Evolutionary conservation across 148 eudicot genomes (phyloP), one percentile per base, ranked within the genome.

Genomic region (Amaranthus palmeri): DNA sequence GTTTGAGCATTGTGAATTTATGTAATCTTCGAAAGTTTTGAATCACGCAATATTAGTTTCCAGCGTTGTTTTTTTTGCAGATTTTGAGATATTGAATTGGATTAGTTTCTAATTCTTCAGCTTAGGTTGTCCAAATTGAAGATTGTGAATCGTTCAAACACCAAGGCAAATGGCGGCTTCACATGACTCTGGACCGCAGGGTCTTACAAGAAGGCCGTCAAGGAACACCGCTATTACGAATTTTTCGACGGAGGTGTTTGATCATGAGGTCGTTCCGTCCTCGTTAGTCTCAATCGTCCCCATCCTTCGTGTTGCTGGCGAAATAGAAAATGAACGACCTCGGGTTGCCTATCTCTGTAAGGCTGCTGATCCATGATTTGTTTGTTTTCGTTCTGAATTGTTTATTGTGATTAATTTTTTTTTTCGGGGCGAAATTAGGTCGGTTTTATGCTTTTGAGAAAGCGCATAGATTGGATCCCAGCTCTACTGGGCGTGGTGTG

Each of bases 281-380:
- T 91, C 99, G 10, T 87, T 95, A 15, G 86, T 84, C 48, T 80
- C 88, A 9, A 89, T 95, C 17, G 87, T 91, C 3, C 93, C 97
- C 0, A 86, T 95, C 42, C 99, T 95, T 40, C 97, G 96, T 40
- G 93, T 95, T 6, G 99, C 99, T 13, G 67, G 85, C 36, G 96
- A 95, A 83, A 84, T 95, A 65, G 87, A 95, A 65, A 67, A 73
- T 40, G 90, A 89, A 54, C 88, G 92, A 15, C 99, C 99, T 50
- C 97, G 99, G 15, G 96, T 95, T 7, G 96, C 99, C 14, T 95
- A 95, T 81, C 90, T 95, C 67, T 95, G 98, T 93, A 76, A 36
- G 85, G 68, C 36, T 11, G 12, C 54, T 50, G 8, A 10, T 10
- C 50, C 7, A 4, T 62, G 36, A 60, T 46, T 49, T 48, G 44